Conservation (phyloP, 768 basidiomycete species). For the Tylopilus subfusipes region DNA sequence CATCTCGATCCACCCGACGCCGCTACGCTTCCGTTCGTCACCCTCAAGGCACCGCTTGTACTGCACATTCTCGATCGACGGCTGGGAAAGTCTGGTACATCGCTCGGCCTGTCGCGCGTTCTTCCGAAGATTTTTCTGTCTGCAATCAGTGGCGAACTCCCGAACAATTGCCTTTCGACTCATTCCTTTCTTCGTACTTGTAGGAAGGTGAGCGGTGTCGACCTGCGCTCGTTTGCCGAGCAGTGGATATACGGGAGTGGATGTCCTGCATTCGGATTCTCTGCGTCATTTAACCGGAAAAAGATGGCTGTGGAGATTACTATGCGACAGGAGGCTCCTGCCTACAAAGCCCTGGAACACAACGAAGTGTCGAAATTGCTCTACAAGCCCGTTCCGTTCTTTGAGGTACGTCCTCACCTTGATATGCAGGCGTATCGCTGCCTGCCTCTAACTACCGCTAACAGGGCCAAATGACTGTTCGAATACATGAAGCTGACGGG, state of each 20-base stretch:
- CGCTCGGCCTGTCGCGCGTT: conserved; percentile 89
- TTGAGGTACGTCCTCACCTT: conserved; percentile 58
- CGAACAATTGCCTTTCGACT: conserved; percentile 82
- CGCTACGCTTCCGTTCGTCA: conserved; percentile 79
- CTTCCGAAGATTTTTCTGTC: conserved; percentile 93
- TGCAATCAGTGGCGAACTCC: conserved; percentile 87
- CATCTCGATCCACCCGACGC: conserved; percentile 81
- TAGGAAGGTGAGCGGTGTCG: conserved; percentile 89
- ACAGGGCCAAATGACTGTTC: conserved; percentile 96
- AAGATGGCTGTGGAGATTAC: conserved; percentile 97
- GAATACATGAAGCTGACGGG: conserved; percentile 98
- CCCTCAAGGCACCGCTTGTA: conserved; percentile 93
- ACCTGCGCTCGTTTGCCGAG: conserved; percentile 88
- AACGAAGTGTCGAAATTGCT: conserved; percentile 63
- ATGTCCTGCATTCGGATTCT: conserved; percentile 86
- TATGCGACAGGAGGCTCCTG: conserved; percentile 86
- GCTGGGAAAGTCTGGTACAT: conserved; percentile 92
- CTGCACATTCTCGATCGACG: conserved; percentile 93
- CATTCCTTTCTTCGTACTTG: conserved; percentile 88
- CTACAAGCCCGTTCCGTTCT: conserved; percentile 82
- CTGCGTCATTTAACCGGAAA: conserved; percentile 92
- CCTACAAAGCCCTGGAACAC: conserved; percentile 61
- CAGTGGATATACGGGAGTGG: conserved; percentile 99
- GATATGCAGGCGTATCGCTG: background rate
- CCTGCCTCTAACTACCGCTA: conserved; percentile 5